phyloP scores from a whole-genome alignment of 352 stramenopile species.

The Pythium dissotocum region DNA sequence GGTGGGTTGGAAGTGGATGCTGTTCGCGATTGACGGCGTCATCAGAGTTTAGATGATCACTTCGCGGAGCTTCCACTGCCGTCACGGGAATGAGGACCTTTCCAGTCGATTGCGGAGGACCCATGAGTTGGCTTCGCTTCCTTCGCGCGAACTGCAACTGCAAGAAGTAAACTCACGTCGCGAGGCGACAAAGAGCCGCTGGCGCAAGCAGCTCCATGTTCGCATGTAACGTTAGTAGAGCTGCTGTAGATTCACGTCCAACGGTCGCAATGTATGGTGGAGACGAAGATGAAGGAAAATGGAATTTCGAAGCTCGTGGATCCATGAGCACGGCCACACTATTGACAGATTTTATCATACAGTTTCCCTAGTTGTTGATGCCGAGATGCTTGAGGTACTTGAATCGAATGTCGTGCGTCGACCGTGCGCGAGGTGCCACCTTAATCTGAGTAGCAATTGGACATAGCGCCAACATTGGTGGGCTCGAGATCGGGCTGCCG shows the following conservation, averaged over 20 bases:
- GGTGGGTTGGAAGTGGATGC: not conserved
- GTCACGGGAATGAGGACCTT: not conserved
- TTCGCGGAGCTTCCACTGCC: not conserved
- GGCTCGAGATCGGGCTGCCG: conserved; percentile 25
- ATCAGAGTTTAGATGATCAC: conserved; percentile 1
- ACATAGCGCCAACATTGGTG: conserved; percentile 50
- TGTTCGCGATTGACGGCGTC: not conserved
- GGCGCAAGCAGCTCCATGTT: not conserved
- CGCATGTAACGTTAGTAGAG: not conserved
- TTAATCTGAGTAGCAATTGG: conserved; percentile 66
- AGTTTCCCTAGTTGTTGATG: conserved; percentile 60
- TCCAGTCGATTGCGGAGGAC: not conserved
- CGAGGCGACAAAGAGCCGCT: not conserved
- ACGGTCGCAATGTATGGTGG: not conserved
- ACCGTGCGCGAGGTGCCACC: conserved; percentile 68
- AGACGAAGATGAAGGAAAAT: not conserved
- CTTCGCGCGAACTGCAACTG: not conserved
- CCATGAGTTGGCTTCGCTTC: not conserved
- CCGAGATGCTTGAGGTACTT: conserved; percentile 89
- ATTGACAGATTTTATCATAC: conserved; percentile 6
- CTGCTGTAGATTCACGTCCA: not conserved
- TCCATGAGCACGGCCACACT: not conserved
- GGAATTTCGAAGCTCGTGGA: conserved; percentile 1
- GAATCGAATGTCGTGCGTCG: conserved; percentile 78
- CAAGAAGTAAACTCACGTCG: not conserved